Evolutionary conservation across 1,284 basidiomycete species (phyloP).

Genomic region (Rhodotorula sp.): DNA sequence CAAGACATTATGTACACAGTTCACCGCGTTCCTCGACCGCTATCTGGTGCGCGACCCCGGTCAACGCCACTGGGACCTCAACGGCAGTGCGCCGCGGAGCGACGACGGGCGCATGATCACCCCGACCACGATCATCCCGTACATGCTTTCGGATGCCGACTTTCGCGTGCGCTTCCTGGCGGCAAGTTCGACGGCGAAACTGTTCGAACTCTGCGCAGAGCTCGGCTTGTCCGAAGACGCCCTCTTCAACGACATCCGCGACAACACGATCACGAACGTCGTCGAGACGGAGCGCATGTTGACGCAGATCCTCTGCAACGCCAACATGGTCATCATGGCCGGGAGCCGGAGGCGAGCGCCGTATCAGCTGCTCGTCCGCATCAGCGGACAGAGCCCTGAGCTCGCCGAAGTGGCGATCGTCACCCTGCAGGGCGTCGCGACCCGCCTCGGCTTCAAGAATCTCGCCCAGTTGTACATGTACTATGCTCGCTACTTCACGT

Average conservation of each 20-base stretch:
- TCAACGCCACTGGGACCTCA: conserved; percentile 57
- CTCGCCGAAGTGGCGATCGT: conserved; percentile 54
- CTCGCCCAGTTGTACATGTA: conserved; percentile 71
- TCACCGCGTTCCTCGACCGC: conserved; percentile 65
- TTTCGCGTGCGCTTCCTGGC: conserved; percentile 81
- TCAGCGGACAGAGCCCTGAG: conserved; percentile 44
- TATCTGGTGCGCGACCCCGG: conserved; percentile 65
- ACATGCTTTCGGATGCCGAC: conserved; percentile 67
- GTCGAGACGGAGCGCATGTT: conserved; percentile 67
- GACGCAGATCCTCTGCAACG: conserved; percentile 61
- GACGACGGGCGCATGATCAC: conserved; percentile 43
- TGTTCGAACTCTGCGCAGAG: conserved; percentile 51
- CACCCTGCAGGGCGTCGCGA: conserved; percentile 62
- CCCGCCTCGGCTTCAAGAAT: conserved; percentile 65
- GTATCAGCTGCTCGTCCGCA: conserved; percentile 83
- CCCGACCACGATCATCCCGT: conserved; percentile 57
- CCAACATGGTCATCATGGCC: conserved; percentile 80
- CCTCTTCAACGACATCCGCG: conserved; percentile 38
- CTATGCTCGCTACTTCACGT: conserved; percentile 70
- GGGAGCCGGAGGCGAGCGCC: conserved; percentile 77
- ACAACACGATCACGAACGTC: conserved; percentile 50
- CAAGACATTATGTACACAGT: conserved; percentile 35
- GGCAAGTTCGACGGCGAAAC: conserved; percentile 62
- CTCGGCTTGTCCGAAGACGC: conserved; percentile 21
- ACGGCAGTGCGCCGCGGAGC: conserved; percentile 43